Evolutionary conservation across 2,329 filamentous ascomycete genomes (phyloP).

Genomic region (Paecilomyces sp.): DNA sequence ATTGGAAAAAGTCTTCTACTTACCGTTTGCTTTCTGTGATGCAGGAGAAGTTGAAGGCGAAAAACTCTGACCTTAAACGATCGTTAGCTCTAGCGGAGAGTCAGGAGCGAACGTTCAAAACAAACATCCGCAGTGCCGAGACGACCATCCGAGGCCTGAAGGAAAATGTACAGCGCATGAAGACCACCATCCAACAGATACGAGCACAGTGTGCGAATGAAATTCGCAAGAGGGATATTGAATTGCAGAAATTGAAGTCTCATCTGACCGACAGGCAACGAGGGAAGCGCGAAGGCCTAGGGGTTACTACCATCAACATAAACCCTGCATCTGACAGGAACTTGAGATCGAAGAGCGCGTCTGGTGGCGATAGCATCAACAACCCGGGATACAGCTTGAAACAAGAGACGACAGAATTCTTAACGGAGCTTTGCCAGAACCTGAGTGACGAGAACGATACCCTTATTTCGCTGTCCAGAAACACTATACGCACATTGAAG

Average conservation of each 20-base stretch:
- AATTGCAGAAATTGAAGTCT: slow-evolving; percentile 82
- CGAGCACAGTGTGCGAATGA: slow-evolving; percentile 84
- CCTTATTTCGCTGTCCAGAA: slow-evolving; percentile 63
- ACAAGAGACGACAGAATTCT: slow-evolving; percentile 83
- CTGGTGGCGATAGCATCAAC: slow-evolving; percentile 38
- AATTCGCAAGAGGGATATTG: slow-evolving; percentile 79
- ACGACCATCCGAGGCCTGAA: slow-evolving; percentile 67
- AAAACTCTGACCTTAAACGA: slow-evolving; percentile 50
- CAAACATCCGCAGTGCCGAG: slow-evolving; percentile 68
- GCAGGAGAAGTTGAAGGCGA: slow-evolving; percentile 48
- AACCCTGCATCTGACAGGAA: slow-evolving; percentile 32
- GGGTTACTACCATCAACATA: slow-evolving; percentile 42
- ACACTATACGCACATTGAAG: slow-evolving; percentile 64
- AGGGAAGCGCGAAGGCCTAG: slow-evolving; percentile 48
- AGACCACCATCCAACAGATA: slow-evolving; percentile 72
- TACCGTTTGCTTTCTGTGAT: slow-evolving; percentile 8
- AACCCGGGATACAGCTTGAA: slow-evolving; percentile 62
- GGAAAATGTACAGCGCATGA: slow-evolving; percentile 74
- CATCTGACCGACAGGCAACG: slow-evolving; percentile 67
- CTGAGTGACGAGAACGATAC: slow-evolving; percentile 90
- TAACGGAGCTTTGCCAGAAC: slow-evolving; percentile 74
- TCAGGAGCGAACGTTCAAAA: slow-evolving; percentile 61
- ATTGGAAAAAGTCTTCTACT: slow-evolving; percentile 5
- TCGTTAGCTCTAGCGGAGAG: slow-evolving; percentile 56
- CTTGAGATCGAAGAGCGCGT: slow-evolving; percentile 17